A percentile compares a stretch with the other conserved stretches of the same genome.
These are phyloP conservation scores for Avena eriantha DNA, from an alignment of 176 grass and related monocot species.

Conservation along the genomic window DNA sequence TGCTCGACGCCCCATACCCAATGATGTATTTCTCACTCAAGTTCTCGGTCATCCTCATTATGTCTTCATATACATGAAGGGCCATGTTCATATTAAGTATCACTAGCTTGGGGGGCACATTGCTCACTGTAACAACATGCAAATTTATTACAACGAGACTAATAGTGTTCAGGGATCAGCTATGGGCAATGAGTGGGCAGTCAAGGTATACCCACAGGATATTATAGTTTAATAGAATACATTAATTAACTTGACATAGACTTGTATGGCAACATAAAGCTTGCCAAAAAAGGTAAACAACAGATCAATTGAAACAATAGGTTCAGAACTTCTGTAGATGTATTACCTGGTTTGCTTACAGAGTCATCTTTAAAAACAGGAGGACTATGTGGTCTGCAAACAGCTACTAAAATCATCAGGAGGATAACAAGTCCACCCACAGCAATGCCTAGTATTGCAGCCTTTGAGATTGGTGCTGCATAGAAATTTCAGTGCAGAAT, in stretches of 20 bases:
- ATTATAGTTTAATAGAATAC: neutral
- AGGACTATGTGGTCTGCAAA: conserved; percentile 72
- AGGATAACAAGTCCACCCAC: conserved; percentile 87
- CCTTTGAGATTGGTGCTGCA: conserved; percentile 85
- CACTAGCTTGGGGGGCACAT: conserved; percentile 85
- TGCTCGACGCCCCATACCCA: conserved; percentile 97
- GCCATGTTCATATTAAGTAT: conserved; percentile 99
- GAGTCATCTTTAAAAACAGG: conserved; percentile 77
- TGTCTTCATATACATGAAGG: conserved; percentile 95
- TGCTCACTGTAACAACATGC: conserved; percentile 59
- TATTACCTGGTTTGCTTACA: conserved; percentile 85
- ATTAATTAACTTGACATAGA: neutral
- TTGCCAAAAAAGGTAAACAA: neutral
- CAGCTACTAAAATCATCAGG: conserved; percentile 83
- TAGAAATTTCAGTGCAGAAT: neutral
- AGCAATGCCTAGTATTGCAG: conserved; percentile 86
- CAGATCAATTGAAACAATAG: neutral
- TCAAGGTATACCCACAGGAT: neutral
- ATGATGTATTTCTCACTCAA: conserved; percentile 98
- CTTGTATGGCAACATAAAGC: neutral
- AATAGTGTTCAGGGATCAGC: conserved; percentile 28
- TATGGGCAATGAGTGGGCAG: neutral
- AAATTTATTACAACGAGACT: conserved; percentile 29
- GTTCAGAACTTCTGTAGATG: neutral
- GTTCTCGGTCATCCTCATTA: conserved; percentile 99